phyloP scores from a whole-genome alignment of 306 rosid species.

The Trichosanthes truncata region DNA sequence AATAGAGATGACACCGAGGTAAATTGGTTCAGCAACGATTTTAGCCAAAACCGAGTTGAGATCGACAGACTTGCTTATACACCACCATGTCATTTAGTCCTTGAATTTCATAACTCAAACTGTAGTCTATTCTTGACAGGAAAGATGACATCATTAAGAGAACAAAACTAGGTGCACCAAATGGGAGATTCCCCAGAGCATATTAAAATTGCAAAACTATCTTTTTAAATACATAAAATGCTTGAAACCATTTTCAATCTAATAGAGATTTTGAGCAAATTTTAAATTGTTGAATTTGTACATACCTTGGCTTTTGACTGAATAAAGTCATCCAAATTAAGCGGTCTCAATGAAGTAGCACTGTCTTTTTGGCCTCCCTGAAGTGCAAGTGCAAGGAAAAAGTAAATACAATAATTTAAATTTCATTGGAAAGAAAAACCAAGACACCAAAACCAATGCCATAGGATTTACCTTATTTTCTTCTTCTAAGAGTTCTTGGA shows the following conservation, averaged over 20 bases:
- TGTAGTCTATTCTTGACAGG: neutral
- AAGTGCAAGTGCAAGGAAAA: neutral
- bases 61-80: neutral
- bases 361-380: constrained; percentile 32
- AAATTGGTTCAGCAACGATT: neutral
- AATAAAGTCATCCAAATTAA: constrained; percentile 70
- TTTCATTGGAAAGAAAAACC: neutral
- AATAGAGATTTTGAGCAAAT: neutral
- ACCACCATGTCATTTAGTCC: too few relatives aligned
- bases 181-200: neutral
- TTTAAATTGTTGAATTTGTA: neutral
- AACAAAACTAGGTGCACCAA: neutral
- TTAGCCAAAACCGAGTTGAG: neutral
- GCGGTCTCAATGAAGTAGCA: constrained; percentile 37
- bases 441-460: neutral
- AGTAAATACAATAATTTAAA: neutral
- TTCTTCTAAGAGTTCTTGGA: constrained; percentile 77
- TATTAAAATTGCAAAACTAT: neutral
- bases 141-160: neutral
- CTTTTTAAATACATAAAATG: neutral
- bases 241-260: neutral
- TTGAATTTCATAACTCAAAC: neutral
- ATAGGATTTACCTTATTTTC: constrained; percentile 46
- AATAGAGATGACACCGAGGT: neutral
- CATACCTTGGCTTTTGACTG: constrained; percentile 76